phyloP scores from a whole-genome alignment of 139 green algal species.

The Chlamydomonas sphaeroides region DNA sequence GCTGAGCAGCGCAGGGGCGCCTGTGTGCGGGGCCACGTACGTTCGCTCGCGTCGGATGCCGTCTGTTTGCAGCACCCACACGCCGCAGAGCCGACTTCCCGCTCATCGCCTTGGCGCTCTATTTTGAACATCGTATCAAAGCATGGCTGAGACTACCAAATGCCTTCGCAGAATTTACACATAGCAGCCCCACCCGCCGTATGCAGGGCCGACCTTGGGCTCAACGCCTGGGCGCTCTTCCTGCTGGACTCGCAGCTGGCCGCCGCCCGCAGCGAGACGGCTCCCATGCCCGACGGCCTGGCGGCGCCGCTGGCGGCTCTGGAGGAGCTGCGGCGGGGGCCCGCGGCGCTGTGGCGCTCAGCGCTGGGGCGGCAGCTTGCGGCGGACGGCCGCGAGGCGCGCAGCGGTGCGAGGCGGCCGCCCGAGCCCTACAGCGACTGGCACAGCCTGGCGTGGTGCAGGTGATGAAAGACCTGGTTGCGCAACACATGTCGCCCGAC shows the following conservation, averaged over 20 bases:
- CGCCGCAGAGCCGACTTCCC: too few species aligned
- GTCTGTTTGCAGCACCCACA: too few species aligned
- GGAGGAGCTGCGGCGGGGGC: not conserved
- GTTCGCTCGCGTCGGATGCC: too few species aligned
- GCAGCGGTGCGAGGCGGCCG: not conserved
- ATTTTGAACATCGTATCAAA: too few species aligned
- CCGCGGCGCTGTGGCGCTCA: slow-evolving; percentile 28
- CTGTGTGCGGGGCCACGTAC: too few species aligned
- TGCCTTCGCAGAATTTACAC: too few species aligned
- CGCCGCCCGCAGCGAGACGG: not conserved
- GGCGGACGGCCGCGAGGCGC: slow-evolving; percentile 29
- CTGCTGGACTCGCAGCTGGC: slow-evolving; percentile 24
- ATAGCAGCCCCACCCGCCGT: too few species aligned
- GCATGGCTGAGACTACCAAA: too few species aligned
- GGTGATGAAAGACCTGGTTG: too few species aligned
- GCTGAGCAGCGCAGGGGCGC: too few species aligned
- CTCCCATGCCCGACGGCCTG: not conserved
- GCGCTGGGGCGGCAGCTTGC: slow-evolving; percentile 43
- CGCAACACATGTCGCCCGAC: too few species aligned
- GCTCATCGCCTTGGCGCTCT: too few species aligned
- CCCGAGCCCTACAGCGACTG: slow-evolving; percentile 41
- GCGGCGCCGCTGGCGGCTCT: not conserved
- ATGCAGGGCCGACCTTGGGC: slow-evolving; percentile 38
- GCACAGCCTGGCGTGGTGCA: slow-evolving; percentile 43
- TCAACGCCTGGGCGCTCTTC: slow-evolving; percentile 58